phyloP scores from a whole-genome alignment of 2,329 filamentous ascomycete species.

The Dothistroma septosporum region DNA sequence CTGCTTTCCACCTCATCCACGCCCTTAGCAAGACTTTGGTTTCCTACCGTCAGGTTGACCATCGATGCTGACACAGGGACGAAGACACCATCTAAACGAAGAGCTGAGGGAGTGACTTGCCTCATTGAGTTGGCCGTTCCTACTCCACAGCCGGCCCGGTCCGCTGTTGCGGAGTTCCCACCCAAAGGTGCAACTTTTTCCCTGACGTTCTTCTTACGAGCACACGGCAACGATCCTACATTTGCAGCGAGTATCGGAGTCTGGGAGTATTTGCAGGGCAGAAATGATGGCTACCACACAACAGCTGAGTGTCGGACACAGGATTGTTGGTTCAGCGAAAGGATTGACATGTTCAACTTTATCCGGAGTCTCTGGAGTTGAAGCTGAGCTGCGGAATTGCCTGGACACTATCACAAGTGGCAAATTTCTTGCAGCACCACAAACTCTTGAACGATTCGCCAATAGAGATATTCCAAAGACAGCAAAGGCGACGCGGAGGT shows the following conservation, averaged over 20 bases:
- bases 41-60: background rate
- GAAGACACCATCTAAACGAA: background rate
- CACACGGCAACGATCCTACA: background rate
- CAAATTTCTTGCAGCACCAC: constrained; percentile 8
- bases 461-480: background rate
- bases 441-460: background rate
- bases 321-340: constrained; percentile 15
- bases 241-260: background rate
- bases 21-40: background rate
- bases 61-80: background rate
- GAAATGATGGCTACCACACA: background rate
- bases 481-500: background rate
- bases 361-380: constrained; percentile 11
- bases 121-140: background rate
- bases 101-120: background rate
- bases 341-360: constrained; percentile 15
- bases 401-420: constrained; percentile 1
- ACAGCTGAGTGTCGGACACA: constrained; percentile 4
- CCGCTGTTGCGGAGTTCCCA: background rate
- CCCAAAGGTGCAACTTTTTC: constrained; percentile 1
- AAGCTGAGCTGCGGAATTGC: constrained; percentile 11
- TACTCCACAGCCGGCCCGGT: background rate
- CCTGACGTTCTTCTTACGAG: background rate
- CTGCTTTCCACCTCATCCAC: background rate
- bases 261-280: background rate